Evolutionary conservation across 805 yeast genomes (phyloP).

Genomic region (Saccharomyces cerevisiae): DNA sequence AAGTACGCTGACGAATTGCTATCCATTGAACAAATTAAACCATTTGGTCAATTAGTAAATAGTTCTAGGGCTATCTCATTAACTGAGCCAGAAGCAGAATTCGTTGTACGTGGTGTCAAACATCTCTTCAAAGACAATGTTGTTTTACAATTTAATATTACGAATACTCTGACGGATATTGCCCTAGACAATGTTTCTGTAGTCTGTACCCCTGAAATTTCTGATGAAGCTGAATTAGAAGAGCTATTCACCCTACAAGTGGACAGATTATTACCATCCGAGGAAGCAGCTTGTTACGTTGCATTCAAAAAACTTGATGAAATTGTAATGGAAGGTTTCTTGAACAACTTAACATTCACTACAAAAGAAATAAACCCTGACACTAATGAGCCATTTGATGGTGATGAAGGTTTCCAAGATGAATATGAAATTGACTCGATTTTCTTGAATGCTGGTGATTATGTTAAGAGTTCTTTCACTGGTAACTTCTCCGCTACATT

Average conservation of each 20-base stretch:
- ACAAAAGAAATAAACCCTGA: slow-evolving; percentile 72
- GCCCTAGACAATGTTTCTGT: slow-evolving; percentile 71
- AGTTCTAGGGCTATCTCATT: slow-evolving; percentile 57
- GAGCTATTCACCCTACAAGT: slow-evolving; percentile 74
- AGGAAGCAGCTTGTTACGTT: slow-evolving; percentile 69
- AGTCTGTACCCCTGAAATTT: slow-evolving; percentile 54
- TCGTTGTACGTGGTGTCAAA: slow-evolving; percentile 75
- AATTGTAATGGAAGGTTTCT: slow-evolving; percentile 44
- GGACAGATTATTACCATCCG: slow-evolving; percentile 61
- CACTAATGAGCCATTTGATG: slow-evolving; percentile 56
- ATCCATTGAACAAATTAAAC: slow-evolving; percentile 61
- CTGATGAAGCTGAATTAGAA: slow-evolving; percentile 35
- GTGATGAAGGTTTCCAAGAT: slow-evolving; percentile 82
- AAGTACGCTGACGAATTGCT: slow-evolving; percentile 63
- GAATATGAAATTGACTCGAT: slow-evolving; percentile 86
- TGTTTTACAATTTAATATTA: slow-evolving; percentile 73
- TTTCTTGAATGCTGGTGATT: slow-evolving; percentile 68
- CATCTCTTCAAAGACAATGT: slow-evolving; percentile 70
- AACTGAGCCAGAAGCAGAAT: slow-evolving; percentile 90
- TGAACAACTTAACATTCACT: slow-evolving; percentile 62
- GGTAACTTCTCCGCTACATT: slow-evolving; percentile 67
- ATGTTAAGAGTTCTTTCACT: slow-evolving; percentile 64
- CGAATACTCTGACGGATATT: slow-evolving; percentile 75
- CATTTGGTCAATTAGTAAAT: slow-evolving; percentile 68
- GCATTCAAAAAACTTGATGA: slow-evolving; percentile 52